Percentiles rank a stretch among this genome's conserved stretches.
phyloP scores from a whole-genome alignment of 192 early-diverging fungal species.

The Linnemannia zychae region DNA sequence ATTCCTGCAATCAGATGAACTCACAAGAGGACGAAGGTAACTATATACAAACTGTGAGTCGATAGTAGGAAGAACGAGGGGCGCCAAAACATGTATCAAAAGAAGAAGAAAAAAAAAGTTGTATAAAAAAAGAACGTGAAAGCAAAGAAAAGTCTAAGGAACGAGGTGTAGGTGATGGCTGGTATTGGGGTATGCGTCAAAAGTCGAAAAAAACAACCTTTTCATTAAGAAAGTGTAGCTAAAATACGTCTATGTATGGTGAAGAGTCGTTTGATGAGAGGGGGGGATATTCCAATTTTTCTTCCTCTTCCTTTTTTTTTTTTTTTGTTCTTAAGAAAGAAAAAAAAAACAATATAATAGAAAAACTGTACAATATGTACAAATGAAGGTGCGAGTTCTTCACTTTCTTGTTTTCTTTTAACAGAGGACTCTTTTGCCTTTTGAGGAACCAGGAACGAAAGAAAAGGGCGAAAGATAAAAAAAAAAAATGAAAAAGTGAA shows the following conservation, averaged over 20 bases:
- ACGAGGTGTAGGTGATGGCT: neutral
- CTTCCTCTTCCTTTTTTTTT: neutral
- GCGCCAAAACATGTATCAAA: neutral
- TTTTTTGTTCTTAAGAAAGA: neutral
- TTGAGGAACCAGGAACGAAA: neutral
- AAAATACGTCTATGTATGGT: constrained; percentile 11
- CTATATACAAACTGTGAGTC: neutral
- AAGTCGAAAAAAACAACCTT: neutral
- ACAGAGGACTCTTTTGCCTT: neutral
- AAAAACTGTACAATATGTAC: neutral
- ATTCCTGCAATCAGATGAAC: too few relatives aligned
- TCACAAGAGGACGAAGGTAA: too few relatives aligned
- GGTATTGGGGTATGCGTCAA: neutral
- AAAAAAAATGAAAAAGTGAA: neutral
- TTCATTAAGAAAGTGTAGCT: neutral
- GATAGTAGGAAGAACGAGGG: too few relatives aligned
- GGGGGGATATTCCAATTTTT: neutral
- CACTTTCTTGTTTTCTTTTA: neutral
- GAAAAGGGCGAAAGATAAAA: neutral
- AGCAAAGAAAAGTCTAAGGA: neutral
- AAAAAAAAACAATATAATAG: neutral
- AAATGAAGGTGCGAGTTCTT: neutral
- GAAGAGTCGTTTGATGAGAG: neutral
- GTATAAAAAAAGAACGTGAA: neutral
- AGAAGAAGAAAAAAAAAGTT: constrained; percentile 7